These are phyloP conservation scores for Paecilomyces formosus DNA, from an alignment of 2,329 filamentous ascomycete genomes.

Conservation along the genomic window DNA sequence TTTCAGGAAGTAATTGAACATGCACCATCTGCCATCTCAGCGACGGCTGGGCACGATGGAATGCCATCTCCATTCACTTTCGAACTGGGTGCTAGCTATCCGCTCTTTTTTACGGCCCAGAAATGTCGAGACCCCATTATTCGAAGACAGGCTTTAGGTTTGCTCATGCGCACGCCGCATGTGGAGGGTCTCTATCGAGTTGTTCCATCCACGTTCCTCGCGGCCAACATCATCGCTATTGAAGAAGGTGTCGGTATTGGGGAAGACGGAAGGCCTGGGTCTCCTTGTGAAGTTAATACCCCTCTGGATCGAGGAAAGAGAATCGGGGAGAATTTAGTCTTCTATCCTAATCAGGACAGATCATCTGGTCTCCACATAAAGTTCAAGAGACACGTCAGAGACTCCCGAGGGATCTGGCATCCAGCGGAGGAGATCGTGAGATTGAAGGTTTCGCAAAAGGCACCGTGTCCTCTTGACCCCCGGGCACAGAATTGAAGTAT, in stretches of 20 bases:
- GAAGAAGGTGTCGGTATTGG: not conserved
- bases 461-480: no score
- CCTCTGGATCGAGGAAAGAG: not conserved
- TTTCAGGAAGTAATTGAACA: not conserved
- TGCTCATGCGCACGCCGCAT: not conserved
- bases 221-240: not conserved
- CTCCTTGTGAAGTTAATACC: not conserved
- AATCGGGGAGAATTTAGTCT: not conserved
- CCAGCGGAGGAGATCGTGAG: not conserved
- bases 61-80: not conserved
- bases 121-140: not conserved
- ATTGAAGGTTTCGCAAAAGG: no score
- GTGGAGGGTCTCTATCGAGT: not conserved
- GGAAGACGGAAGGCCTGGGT: not conserved
- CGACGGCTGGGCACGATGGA: not conserved
- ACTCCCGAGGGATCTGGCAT: not conserved
- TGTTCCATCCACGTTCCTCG: not conserved
- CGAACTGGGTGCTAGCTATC: not conserved
- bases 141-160: not conserved
- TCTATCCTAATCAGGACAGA: not conserved
- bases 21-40: not conserved
- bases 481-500: no score
- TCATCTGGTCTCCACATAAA: not conserved
- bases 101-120: not conserved
- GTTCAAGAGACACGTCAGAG: not conserved